These are phyloP conservation scores for Vigna trinervia DNA, from an alignment of 306 rosid species.

Conservation along the genomic window DNA sequence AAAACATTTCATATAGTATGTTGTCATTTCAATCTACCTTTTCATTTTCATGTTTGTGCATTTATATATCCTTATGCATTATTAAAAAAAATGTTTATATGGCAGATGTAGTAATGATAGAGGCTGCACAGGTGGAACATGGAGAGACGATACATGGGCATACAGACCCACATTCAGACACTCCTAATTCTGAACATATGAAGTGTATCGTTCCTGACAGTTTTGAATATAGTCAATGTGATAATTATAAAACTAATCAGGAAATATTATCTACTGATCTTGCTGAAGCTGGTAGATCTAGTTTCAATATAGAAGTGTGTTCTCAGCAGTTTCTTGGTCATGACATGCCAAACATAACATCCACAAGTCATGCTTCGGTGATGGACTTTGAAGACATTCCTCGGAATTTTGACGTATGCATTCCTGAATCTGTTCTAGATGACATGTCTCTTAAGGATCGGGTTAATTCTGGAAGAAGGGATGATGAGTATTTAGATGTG, in stretches of 20 bases:
- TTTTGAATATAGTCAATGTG: slow-evolving; percentile 52
- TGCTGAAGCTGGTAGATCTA: slow-evolving; percentile 53
- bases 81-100: slow-evolving; percentile 28
- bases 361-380: slow-evolving; percentile 50
- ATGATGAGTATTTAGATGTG: slow-evolving; percentile 38
- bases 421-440: slow-evolving; percentile 53
- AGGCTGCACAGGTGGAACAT: slow-evolving; percentile 44
- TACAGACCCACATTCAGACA: slow-evolving; percentile 38
- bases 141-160: slow-evolving; percentile 47
- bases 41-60: neutral
- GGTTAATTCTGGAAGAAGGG: slow-evolving; percentile 49
- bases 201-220: slow-evolving; percentile 55
- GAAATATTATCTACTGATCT: slow-evolving; percentile 46
- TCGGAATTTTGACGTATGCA: slow-evolving; percentile 43
- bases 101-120: slow-evolving; percentile 48
- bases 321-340: slow-evolving; percentile 41
- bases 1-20: slow-evolving; percentile 17
- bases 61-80: neutral
- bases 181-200: slow-evolving; percentile 45
- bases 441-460: slow-evolving; percentile 42
- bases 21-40: slow-evolving; percentile 33
- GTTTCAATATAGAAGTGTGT: slow-evolving; percentile 44
- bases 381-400: slow-evolving; percentile 43
- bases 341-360: slow-evolving; percentile 48
- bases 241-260: slow-evolving; percentile 45